Percentiles rank a stretch among this genome's conserved stretches.
Conservation (phyloP, 75 land plant genomes). For the Cupressus sempervirens region DNA sequence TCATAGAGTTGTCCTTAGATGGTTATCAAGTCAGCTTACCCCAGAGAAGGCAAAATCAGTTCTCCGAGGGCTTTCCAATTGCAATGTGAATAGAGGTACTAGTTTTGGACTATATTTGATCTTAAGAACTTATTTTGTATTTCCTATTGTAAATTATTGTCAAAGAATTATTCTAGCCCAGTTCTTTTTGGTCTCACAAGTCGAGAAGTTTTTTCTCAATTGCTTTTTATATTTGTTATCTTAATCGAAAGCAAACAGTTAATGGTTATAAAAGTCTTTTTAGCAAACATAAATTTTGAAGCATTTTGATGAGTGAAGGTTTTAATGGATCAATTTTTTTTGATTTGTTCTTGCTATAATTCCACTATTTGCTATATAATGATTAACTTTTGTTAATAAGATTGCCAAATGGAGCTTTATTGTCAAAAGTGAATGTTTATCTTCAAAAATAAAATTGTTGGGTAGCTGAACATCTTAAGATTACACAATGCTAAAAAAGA, state of each 20-base stretch:
- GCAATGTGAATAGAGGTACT: slow-evolving; percentile 82
- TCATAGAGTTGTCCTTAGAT: slow-evolving; percentile 64
- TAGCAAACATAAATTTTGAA: background rate
- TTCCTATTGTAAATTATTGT: background rate
- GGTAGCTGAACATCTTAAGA: background rate
- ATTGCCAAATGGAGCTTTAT: background rate
- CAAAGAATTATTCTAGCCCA: background rate
- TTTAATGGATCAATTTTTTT: background rate
- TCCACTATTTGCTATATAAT: background rate
- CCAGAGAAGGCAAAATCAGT: slow-evolving; percentile 45
- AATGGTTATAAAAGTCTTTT: background rate
- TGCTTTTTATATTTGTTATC: background rate
- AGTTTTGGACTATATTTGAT: background rate
- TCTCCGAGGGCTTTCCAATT: slow-evolving; percentile 72
- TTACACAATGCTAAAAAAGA: background rate
- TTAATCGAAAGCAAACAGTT: background rate
- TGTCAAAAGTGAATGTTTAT: background rate
- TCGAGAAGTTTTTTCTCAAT: background rate
- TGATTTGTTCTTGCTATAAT: background rate
- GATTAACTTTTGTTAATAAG: background rate
- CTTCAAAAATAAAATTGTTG: background rate
- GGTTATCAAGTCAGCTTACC: slow-evolving; percentile 74
- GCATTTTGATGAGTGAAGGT: background rate
- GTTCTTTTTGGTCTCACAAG: background rate
- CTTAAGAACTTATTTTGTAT: background rate